Evolutionary conservation across 805 yeast genomes (phyloP), one percentile per base, ranked within the genome.

Genomic region (Ogataea nonfermentans): DNA sequence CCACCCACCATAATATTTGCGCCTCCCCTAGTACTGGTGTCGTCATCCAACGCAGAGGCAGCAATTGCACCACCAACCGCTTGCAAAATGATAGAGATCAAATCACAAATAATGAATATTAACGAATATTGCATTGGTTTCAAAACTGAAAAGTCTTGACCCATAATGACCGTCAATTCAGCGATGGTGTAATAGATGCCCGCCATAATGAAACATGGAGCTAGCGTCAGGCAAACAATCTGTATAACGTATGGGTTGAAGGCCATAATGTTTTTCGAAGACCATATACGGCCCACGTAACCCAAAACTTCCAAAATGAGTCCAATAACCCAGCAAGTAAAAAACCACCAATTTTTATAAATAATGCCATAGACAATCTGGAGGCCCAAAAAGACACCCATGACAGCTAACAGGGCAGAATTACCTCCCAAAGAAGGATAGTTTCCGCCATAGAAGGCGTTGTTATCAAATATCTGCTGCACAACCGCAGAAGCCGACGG

Each of bases 131-230:
- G 68, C 69, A 75, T 68, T 6, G 90, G 89, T 41, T 65, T 68
- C 27, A 76, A 42, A 4, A 61, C 19, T 0, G 89, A 77, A 48
- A 62, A 79, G 15, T 64, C 53, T 43, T 68, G 65, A 2, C 89
- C 89, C 56, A 77, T 79, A 1, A 85, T 61, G 41, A 81, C 78
- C 32, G 81, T 67, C 35, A 83, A 49, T 60, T 85, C 82, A 5
- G 84, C 88, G 46, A 87, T 62, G 37, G 79, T 68, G 49, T 73
- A 81, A 62, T 87, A 88, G 2, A 87, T 69, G 2, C 90, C 95
- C 3, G 84, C 95, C 85, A 84, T 82, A 30, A 84, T 67, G 57
- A 87, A 83, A 13, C 86, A 87, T 0, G 96, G 96, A 0, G 87
- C 91, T 32, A 88, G 61, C 0, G 91, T 85, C 38, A 86, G 63